These are phyloP conservation scores for Dendrobium huoshanense DNA, from an alignment of 106 monocot species.

Conservation along the genomic window DNA sequence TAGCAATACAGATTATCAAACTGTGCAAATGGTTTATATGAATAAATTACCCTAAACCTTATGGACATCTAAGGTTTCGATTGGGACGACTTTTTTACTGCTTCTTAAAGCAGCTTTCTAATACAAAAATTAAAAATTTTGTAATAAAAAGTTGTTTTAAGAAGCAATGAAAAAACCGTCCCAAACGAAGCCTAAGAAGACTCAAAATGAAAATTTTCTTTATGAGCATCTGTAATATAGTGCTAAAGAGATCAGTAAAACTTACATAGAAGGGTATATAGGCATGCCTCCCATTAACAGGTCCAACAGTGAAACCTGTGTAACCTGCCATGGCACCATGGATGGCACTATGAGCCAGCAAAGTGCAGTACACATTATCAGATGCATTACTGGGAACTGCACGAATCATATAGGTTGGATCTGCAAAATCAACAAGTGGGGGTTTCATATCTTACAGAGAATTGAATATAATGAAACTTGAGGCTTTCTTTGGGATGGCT, in stretches of 20 bases:
- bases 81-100: no score
- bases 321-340: conserved; percentile 53
- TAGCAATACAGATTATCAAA: background rate
- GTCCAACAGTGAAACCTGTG: conserved; percentile 40
- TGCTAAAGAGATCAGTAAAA: background rate
- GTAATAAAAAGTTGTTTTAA: no score
- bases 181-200: no score
- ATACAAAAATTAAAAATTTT: no score
- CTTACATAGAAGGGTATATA: conserved; percentile 42
- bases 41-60: no score
- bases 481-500: no score
- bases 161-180: no score
- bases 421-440: conserved; percentile 15
- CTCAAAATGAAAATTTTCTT: no score
- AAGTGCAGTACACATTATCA: conserved; percentile 52
- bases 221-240: no score
- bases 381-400: conserved; percentile 60
- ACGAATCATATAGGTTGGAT: conserved; percentile 62
- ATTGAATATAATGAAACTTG: background rate
- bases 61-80: no score
- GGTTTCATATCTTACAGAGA: background rate
- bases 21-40: background rate
- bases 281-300: conserved; percentile 32
- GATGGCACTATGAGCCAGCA: conserved; percentile 46
- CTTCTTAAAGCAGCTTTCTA: no score